phyloP scores from a whole-genome alignment of 495 filamentous ascomycete species.

The Hypomontagnella submonticulosa region DNA sequence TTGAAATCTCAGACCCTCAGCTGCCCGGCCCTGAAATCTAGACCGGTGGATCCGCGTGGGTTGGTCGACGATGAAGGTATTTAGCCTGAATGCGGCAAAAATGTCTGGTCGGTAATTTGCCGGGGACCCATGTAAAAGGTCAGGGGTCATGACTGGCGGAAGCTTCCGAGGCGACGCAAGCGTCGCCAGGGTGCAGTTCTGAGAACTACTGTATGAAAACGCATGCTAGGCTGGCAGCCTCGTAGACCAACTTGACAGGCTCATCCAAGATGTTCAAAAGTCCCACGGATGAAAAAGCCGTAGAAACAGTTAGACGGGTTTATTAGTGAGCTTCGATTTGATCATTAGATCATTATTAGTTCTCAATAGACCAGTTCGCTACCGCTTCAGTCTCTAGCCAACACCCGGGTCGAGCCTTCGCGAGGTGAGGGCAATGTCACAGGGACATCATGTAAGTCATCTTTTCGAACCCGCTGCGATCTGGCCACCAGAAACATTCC shows the following conservation, averaged over 20 bases:
- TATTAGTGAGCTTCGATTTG: slow-evolving; percentile 12
- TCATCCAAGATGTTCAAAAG: slow-evolving; percentile 17
- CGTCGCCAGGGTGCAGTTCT: slow-evolving; percentile 19
- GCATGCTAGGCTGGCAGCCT: slow-evolving; percentile 13
- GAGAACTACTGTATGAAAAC: slow-evolving; percentile 13
- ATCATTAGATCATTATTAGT: slow-evolving; percentile 5
- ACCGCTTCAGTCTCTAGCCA: slow-evolving; percentile 8
- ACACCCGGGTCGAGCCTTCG: slow-evolving; percentile 1
- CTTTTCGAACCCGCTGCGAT: neutral
- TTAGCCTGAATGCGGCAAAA: slow-evolving; percentile 46
- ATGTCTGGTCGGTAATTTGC: slow-evolving; percentile 28
- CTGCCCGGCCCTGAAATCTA: slow-evolving; percentile 27
- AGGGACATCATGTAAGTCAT: slow-evolving; percentile 2
- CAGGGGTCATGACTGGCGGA: slow-evolving; percentile 25
- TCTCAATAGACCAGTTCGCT: slow-evolving; percentile 18
- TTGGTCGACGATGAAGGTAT: slow-evolving; percentile 17
- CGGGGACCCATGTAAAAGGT: slow-evolving; percentile 26
- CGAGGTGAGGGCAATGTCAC: slow-evolving; percentile 1
- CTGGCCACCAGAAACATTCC: neutral
- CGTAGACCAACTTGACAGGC: slow-evolving; percentile 7
- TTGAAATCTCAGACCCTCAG: slow-evolving; percentile 26
- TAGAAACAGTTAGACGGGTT: slow-evolving; percentile 2
- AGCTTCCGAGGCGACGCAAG: slow-evolving; percentile 32
- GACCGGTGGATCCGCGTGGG: slow-evolving; percentile 34
- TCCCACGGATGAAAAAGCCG: slow-evolving; percentile 21